These are phyloP conservation scores for Penicillium fuscoglaucum DNA, from an alignment of 2,329 filamentous ascomycete species.

Conservation along the genomic window DNA sequence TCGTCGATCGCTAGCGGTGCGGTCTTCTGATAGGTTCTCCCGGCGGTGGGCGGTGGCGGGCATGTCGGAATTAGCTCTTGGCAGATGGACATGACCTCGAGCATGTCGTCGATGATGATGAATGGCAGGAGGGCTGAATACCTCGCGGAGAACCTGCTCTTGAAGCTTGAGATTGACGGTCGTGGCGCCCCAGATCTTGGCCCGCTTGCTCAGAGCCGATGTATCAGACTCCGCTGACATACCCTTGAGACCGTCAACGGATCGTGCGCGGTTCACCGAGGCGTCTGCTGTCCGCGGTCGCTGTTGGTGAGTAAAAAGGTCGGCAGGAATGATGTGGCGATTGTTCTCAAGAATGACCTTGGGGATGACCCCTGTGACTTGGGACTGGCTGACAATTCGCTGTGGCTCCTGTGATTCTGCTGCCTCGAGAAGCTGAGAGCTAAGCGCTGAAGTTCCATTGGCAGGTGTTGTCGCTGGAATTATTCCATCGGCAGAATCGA, in stretches of 20 bases:
- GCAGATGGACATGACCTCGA: slow-evolving; percentile 64
- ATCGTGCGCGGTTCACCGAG: slow-evolving; percentile 23
- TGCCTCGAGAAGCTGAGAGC: slow-evolving; percentile 18
- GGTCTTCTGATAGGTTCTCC: slow-evolving; percentile 38
- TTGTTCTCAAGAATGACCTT: slow-evolving; percentile 95
- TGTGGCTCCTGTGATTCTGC: slow-evolving; percentile 46
- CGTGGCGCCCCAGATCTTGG: slow-evolving; percentile 78
- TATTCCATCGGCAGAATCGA: slow-evolving; percentile 19
- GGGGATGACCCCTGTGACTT: slow-evolving; percentile 72
- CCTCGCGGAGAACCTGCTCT: slow-evolving; percentile 89
- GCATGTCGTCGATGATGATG: slow-evolving; percentile 72
- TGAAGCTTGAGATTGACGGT: slow-evolving; percentile 84
- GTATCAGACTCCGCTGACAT: slow-evolving; percentile 18
- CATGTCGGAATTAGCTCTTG: slow-evolving; percentile 46
- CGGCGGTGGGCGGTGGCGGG: slow-evolving; percentile 24
- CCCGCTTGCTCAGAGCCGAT: slow-evolving; percentile 48
- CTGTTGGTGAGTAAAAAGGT: slow-evolving; percentile 68
- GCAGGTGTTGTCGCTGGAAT: slow-evolving; percentile 12
- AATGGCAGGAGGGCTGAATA: slow-evolving; percentile 81
- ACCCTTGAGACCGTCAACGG: slow-evolving; percentile 22
- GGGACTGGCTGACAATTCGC: slow-evolving; percentile 70
- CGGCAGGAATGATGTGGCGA: slow-evolving; percentile 84
- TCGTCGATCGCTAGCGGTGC: slow-evolving; percentile 26
- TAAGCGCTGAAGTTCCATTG: slow-evolving; percentile 15
- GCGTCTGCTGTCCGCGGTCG: slow-evolving; percentile 40